Base-by-base conservation (phyloP, 805 yeast genomes). In the Ascoidea asiatica region DNA sequence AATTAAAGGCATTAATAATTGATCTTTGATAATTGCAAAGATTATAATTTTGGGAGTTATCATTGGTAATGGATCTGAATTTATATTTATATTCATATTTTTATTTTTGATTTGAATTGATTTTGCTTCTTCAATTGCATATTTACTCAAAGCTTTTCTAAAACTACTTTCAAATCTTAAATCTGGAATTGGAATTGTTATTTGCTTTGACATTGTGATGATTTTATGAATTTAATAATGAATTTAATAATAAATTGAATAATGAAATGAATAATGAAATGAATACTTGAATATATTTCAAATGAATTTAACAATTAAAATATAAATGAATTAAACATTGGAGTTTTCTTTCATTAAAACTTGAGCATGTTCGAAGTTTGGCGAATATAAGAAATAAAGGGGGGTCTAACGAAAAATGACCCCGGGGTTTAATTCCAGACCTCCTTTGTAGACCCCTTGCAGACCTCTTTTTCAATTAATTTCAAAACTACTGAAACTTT, bases 101-200 rank as follows among this genome's bases (percentile, higher is more conserved):
- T 50, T 47, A 45, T 37, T 48, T 19, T 20, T 45, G 38, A 41
- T 47, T 19, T 48, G 48, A 37, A 53, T 50, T 38, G 44, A 54
- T 41, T 44, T 52, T 15, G 58, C 55, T 37, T 21, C 36, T 19
- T 15, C 19, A 19, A 21, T 41, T 35, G 50, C 40, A 38, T 46
- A 43, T 15, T 50, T 51, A 6, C 49, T 44, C 13, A 67, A 49
- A 1, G 72, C 63, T 35, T 66, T 61, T 49, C 65, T 57, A 56
- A 81, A 81, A 2, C 82, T 64, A 45, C 77, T 71, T 53, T 79
- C 85, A 52, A 79, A 81, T 40, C 90, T 64, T 20, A 81, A 60
- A 52, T 82, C 90, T 1, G 89, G 89, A 2, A 72, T 63, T 1
- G 58, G 46, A 18, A 56, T 47, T 20, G 53, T 53, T 23, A 70